A percentile compares a stretch with the other conserved stretches of the same genome.
These are phyloP conservation scores for Populus ilicifolia DNA, from an alignment of 345 rosid species.

Conservation along the genomic window DNA sequence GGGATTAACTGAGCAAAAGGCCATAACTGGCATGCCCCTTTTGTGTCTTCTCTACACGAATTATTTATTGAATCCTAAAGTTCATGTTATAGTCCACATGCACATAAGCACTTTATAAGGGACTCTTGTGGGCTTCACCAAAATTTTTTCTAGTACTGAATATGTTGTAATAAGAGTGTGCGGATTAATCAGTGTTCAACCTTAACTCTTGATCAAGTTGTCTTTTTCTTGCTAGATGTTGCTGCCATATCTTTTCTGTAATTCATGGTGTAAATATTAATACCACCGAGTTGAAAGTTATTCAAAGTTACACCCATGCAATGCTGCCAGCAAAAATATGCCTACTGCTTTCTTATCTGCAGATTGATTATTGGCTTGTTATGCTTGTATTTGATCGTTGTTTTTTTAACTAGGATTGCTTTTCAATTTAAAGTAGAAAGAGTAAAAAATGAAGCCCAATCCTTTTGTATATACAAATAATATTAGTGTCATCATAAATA, in stretches of 20 bases:
- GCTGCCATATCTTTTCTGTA: not conserved
- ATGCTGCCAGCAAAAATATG: not conserved
- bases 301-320: not conserved
- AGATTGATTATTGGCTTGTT: not conserved
- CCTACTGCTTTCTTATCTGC: not conserved
- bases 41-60: not conserved
- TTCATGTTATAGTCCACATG: not conserved
- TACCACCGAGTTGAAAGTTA: not conserved
- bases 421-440: not conserved
- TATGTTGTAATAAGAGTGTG: not conserved
- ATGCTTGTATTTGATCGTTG: not conserved
- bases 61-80: not conserved
- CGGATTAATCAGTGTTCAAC: not conserved
- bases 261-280: conserved; percentile 1
- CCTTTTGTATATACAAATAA: not conserved
- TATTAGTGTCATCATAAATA: not conserved
- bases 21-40: not conserved
- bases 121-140: not conserved
- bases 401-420: not conserved
- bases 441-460: not conserved
- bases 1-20: not conserved
- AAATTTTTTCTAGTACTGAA: not conserved
- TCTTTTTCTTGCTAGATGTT: not conserved
- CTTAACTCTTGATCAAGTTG: not conserved
- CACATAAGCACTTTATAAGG: not conserved